Evolutionary conservation across 495 filamentous ascomycete genomes (phyloP).

Genomic region (Darksidea phi): DNA sequence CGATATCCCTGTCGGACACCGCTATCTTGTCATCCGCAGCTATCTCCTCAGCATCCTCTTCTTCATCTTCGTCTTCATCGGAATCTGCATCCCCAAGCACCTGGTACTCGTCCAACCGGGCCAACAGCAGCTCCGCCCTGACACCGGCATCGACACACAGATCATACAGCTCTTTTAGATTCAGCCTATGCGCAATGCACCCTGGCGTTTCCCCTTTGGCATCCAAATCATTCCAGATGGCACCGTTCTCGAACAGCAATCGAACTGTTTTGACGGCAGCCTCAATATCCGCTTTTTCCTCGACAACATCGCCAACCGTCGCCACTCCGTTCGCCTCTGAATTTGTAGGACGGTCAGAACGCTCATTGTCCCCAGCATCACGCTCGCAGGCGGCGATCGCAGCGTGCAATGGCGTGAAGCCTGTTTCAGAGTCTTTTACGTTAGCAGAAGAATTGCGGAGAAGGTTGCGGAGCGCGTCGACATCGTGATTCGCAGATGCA

Average conservation of each 20-base stretch:
- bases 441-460: slow-evolving; percentile 68
- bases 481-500: slow-evolving; percentile 79
- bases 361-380: slow-evolving; percentile 19
- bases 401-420: slow-evolving; percentile 83
- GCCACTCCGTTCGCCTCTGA: slow-evolving; percentile 22
- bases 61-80: slow-evolving; percentile 52
- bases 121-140: slow-evolving; percentile 79
- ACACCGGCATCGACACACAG: slow-evolving; percentile 89
- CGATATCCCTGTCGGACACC: slow-evolving; percentile 1
- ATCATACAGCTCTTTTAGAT: slow-evolving; percentile 71
- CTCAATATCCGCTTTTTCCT: slow-evolving; percentile 48
- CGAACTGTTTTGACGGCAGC: slow-evolving; percentile 63
- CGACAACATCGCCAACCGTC: slow-evolving; percentile 12
- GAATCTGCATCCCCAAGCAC: slow-evolving; percentile 62
- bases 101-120: slow-evolving; percentile 57
- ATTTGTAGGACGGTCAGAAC: slow-evolving; percentile 25
- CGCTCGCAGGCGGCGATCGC: slow-evolving; percentile 81
- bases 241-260: slow-evolving; percentile 79
- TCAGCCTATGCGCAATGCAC: slow-evolving; percentile 74
- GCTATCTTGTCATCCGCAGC: slow-evolving; percentile 22
- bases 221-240: slow-evolving; percentile 97
- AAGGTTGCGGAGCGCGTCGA: slow-evolving; percentile 67
- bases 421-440: slow-evolving; percentile 79
- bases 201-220: slow-evolving; percentile 83
- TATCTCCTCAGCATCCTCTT: slow-evolving; percentile 23